Evolutionary conservation across 2,329 filamentous ascomycete genomes (phyloP), one percentile per base, ranked within the genome.

Genomic region (Aspergillus vadensis): DNA sequence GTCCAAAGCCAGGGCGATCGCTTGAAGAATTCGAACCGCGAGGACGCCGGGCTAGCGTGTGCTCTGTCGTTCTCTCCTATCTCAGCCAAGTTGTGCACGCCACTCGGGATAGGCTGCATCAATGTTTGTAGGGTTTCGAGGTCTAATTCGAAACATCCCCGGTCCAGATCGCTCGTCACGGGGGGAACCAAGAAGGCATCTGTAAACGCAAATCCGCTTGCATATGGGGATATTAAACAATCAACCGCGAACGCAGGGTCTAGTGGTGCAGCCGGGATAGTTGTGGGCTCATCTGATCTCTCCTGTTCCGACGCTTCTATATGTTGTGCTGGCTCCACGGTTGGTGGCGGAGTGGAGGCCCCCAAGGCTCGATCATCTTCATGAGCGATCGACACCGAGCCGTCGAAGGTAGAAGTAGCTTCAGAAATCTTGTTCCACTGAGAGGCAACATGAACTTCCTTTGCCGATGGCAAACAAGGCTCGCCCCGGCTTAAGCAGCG

Each of bases 1-100:
- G 51, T 54, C 51, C 51, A 54, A 19, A 54, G 51, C 51, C 51
- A 54, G 7, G 51, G 51, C 7, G 51, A 54, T 19, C 30, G 30
- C 30, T 39, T 41, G 51, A 54, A 54, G 32, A 54, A 39, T 41
- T 54, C 51, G 30, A 54, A 54, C 0, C 51, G 51, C 5, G 51
- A 54, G 2, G 51, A 54, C 30, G 51, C 51, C 3, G 51, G 51
- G 19, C 51, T 54, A 21, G 32, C 30, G 9, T 54, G 51, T 5
- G 21, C 27, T 49, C 17, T 4, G 47, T 32, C 30, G 12, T 12
- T 36, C 30, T 9, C 12, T 12, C 12, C 30, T 12, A 9, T 36
- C 30, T 8, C 8, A 36, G 12, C 30, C 30, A 12, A 36, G 7
- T 8, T 8, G 2, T 36, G 30, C 8, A 36, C 12, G 12, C 4